Evolutionary conservation across 1,284 basidiomycete species (phyloP).

Genomic region (Rhodotorula sp.): DNA sequence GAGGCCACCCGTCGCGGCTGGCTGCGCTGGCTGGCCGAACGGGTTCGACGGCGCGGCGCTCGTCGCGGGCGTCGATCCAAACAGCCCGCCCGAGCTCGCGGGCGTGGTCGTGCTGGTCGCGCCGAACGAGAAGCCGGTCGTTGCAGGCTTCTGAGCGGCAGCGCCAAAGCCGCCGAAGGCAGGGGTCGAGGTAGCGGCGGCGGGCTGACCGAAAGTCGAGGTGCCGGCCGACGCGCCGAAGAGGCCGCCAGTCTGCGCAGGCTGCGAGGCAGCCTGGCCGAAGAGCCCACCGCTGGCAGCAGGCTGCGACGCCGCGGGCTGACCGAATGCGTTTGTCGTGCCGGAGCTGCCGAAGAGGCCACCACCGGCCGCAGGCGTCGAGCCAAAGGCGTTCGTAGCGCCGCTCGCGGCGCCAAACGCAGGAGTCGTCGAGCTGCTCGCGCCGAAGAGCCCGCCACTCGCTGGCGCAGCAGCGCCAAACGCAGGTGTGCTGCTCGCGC

Average conservation of each 20-base stretch:
- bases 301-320: slow-evolving; percentile 44
- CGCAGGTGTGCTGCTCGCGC: slow-evolving; percentile 44
- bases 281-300: slow-evolving; percentile 28
- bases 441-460: slow-evolving; percentile 55
- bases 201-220: slow-evolving; percentile 42
- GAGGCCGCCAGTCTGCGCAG: slow-evolving; percentile 30
- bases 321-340: slow-evolving; percentile 52
- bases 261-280: slow-evolving; percentile 19
- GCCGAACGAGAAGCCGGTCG: slow-evolving; percentile 42
- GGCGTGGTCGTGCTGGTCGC: slow-evolving; percentile 14
- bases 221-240: slow-evolving; percentile 22
- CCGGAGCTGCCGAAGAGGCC: slow-evolving; percentile 50
- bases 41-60: slow-evolving; percentile 27
- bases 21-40: slow-evolving; percentile 32
- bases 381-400: slow-evolving; percentile 47
- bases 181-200: slow-evolving; percentile 24
- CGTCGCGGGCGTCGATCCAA: slow-evolving; percentile 45
- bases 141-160: slow-evolving; percentile 45
- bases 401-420: slow-evolving; percentile 50
- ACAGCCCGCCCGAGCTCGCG: slow-evolving; percentile 33
- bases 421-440: slow-evolving; percentile 44
- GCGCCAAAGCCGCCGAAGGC: slow-evolving; percentile 33
- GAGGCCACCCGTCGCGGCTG: slow-evolving; percentile 30
- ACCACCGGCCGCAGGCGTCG: slow-evolving; percentile 49
- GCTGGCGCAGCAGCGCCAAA: slow-evolving; percentile 46